Base-by-base conservation (phyloP, 371 early-diverging fungal genomes). In the Mortierella sp. region DNA sequence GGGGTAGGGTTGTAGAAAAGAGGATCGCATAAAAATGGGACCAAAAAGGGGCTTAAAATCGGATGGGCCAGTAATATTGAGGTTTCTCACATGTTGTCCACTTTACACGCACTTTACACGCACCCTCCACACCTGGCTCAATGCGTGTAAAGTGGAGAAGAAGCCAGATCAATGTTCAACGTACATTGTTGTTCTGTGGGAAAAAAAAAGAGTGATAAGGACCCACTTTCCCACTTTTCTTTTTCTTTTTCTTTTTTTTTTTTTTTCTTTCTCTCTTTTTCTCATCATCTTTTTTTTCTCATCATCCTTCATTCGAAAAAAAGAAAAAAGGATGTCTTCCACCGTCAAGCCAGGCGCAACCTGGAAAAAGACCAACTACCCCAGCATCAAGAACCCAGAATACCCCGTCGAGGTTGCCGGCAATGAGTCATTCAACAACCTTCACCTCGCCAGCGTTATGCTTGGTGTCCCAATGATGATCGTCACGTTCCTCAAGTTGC, bases 341-440 rank as follows among this genome's bases (percentile, higher is more conserved):
- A 24, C 79, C 8, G 79, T 79, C 68, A 73, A 79, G 74, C 79
- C 79, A 63, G 79, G 79, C 55, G 70, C 79, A 47, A 74, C 63
- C 74, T 86, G 81, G 83, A 89, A 87, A 80, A 88, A 88, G 72
- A 89, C 90, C 21, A 78, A 84, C 63, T 92, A 89, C 87, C 83
- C 87, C 15, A 84, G 80, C 71, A 86, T 92, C 71, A 76, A 85
- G 65, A 92, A 92, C 72, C 81, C 94, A 24, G 81, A 90, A 13
- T 87, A 84, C 62, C 94, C 94, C 63, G 91, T 89, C 67, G 94
- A 96, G 83, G 90, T 94, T 72, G 93, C 93, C 24, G 95, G 95
- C 65, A 91, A 91, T 70, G 91, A 90, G 83, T 90, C 92, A 47
- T 94, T 90, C 85, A 91, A 87, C 85, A 90, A 89, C 81, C 88